These are phyloP conservation scores for Globisporangium rhizosaccharum DNA, from an alignment of 352 stramenopile species.

Conservation along the genomic window DNA sequence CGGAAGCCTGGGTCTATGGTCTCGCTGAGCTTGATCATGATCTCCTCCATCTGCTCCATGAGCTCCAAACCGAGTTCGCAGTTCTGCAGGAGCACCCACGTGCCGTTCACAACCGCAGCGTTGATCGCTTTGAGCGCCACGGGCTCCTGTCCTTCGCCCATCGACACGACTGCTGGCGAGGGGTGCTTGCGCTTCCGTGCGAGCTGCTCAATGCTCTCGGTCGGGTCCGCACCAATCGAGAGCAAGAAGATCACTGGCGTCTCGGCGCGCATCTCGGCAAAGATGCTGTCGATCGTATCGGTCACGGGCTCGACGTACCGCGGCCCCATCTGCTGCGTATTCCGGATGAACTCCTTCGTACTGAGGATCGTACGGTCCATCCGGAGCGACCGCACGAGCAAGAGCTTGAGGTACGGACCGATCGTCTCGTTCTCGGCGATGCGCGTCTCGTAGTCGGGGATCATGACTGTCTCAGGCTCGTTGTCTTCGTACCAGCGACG, in stretches of 20 bases:
- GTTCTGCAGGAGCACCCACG: conserved; percentile 98
- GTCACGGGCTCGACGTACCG: conserved; percentile 98
- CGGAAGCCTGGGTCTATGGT: conserved; percentile 95
- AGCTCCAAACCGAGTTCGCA: conserved; percentile 96
- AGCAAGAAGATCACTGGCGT: conserved; percentile 98
- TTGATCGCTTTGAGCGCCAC: conserved; percentile 97
- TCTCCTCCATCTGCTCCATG: conserved; percentile 98
- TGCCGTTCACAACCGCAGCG: conserved; percentile 94
- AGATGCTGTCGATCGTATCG: conserved; percentile 98
- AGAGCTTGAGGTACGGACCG: conserved; percentile 94
- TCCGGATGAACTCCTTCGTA: conserved; percentile 97
- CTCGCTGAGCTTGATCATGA: conserved; percentile 94
- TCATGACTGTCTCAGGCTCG: conserved; percentile 93
- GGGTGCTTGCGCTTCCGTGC: conserved; percentile 96
- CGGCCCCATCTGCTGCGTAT: conserved; percentile 95
- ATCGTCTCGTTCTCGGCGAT: conserved; percentile 92
- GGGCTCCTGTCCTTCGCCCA: conserved; percentile 97
- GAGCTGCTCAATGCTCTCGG: conserved; percentile 96
- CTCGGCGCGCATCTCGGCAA: conserved; percentile 93
- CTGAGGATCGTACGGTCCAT: conserved; percentile 97
- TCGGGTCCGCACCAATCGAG: conserved; percentile 96
- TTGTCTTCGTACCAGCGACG: conserved; percentile 98
- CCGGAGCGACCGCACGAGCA: conserved; percentile 95
- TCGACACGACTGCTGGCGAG: conserved; percentile 94
- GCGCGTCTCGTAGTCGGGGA: conserved; percentile 94